phyloP scores from a whole-genome alignment of 1,284 basidiomycete species.

The Ustilago curta region DNA sequence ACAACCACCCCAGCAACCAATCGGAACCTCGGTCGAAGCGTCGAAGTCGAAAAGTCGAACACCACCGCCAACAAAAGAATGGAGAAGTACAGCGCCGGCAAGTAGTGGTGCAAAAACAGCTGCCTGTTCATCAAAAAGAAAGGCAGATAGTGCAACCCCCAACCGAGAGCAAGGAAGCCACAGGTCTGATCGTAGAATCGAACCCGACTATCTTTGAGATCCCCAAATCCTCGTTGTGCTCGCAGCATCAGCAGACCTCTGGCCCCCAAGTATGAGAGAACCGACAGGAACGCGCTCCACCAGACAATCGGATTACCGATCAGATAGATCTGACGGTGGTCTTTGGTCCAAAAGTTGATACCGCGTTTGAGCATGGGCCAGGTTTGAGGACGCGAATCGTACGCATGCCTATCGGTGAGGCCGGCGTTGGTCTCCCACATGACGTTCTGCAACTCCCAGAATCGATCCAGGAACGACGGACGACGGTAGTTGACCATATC shows the following conservation, averaged over 20 bases:
- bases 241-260: conserved; percentile 86
- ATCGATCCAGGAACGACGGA: conserved; percentile 89
- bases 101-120: conserved; percentile 95
- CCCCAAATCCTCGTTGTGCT: conserved; percentile 87
- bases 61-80: conserved; percentile 82
- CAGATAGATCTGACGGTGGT: conserved; percentile 93
- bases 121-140: conserved; percentile 97
- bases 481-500: conserved; percentile 78
- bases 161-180: conserved; percentile 91
- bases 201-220: conserved; percentile 86
- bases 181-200: conserved; percentile 91
- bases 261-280: conserved; percentile 77
- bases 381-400: conserved; percentile 87
- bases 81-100: conserved; percentile 94
- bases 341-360: conserved; percentile 96
- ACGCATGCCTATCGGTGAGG: conserved; percentile 91
- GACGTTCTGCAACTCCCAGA: conserved; percentile 89
- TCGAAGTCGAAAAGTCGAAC: conserved; percentile 87
- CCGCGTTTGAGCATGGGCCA: conserved; percentile 92
- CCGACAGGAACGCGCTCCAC: conserved; percentile 83
- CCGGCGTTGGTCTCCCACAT: conserved; percentile 99
- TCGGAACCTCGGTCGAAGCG: conserved; percentile 80
- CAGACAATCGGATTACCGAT: conserved; percentile 93
- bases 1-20: conserved; percentile 83
- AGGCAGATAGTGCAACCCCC: conserved; percentile 93